Evolutionary conservation across 768 basidiomycete genomes (phyloP).

Genomic region (Phallus indusiatus): DNA sequence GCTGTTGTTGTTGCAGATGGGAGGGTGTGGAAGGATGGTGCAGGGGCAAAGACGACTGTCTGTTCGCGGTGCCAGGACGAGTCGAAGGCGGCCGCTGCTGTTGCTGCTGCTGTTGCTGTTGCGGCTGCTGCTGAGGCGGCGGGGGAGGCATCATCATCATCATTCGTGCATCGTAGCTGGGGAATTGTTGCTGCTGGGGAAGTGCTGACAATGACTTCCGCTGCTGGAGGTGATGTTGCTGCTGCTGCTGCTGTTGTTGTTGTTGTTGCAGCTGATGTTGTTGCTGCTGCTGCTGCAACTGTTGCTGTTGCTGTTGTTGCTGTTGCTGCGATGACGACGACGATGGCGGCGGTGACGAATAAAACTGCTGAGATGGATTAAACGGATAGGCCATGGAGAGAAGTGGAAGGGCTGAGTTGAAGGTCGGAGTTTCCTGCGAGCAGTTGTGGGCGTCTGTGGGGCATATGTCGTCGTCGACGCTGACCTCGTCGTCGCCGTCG

Average conservation of each 20-base stretch:
- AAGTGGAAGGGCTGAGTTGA: background rate
- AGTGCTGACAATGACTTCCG: background rate
- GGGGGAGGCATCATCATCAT: background rate
- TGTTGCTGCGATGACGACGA: conserved; percentile 10
- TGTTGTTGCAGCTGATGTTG: conserved; percentile 13
- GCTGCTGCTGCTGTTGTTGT: conserved; percentile 8
- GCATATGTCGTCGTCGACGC: background rate
- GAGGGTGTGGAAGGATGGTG: conserved; percentile 14
- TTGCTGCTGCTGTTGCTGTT: conserved; percentile 7
- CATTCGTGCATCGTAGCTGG: background rate
- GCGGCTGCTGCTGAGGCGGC: conserved; percentile 3
- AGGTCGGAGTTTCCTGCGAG: background rate
- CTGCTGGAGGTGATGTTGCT: conserved; percentile 14
- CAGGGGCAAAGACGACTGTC: background rate
- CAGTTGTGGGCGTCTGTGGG: background rate
- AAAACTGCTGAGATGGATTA: background rate
- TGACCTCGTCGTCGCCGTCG: too few species aligned
- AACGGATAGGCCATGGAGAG: conserved; percentile 1
- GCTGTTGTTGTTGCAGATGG: conserved; percentile 18
- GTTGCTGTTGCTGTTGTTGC: conserved; percentile 12
- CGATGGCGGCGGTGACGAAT: background rate
- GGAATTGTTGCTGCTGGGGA: conserved; percentile 11
- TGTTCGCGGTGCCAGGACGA: background rate
- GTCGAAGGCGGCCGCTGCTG: background rate
- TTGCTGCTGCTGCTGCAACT: conserved; percentile 16